A percentile compares a stretch with the other conserved stretches of the same genome.
Conservation (phyloP, 495 filamentous ascomycete genomes). For the Xylaria nigripes region DNA sequence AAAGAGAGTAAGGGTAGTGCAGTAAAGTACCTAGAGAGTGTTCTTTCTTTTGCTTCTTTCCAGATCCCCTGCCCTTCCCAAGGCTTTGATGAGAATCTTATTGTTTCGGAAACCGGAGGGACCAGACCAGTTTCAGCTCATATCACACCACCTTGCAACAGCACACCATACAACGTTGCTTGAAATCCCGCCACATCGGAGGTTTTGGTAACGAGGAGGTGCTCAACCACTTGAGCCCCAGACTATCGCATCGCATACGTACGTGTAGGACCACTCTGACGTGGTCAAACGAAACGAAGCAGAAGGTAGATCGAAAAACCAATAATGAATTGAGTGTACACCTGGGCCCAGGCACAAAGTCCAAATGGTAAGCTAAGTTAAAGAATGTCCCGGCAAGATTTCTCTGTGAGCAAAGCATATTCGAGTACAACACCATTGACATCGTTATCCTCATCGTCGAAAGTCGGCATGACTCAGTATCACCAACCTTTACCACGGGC, state of each 20-base stretch:
- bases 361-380: not conserved
- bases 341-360: not conserved
- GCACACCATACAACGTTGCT: not conserved
- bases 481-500: not conserved
- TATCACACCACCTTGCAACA: not conserved
- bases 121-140: not conserved
- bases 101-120: not conserved
- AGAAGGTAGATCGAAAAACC: not conserved
- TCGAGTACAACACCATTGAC: not conserved
- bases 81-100: not conserved
- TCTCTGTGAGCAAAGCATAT: not conserved
- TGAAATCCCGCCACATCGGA: not conserved
- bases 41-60: constrained; percentile 5
- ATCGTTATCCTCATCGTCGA: not conserved
- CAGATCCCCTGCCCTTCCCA: not conserved
- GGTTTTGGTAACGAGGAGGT: not conserved
- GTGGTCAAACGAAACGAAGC: not conserved
- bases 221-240: not conserved
- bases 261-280: not conserved
- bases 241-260: not conserved
- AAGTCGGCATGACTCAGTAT: not conserved
- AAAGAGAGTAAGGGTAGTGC: not conserved
- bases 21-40: not conserved
- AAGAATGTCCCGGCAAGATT: constrained; percentile 1
- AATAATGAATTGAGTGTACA: not conserved